Conservation (phyloP, 2,329 filamentous ascomycete genomes). For the Ophiostoma quercus region DNA sequence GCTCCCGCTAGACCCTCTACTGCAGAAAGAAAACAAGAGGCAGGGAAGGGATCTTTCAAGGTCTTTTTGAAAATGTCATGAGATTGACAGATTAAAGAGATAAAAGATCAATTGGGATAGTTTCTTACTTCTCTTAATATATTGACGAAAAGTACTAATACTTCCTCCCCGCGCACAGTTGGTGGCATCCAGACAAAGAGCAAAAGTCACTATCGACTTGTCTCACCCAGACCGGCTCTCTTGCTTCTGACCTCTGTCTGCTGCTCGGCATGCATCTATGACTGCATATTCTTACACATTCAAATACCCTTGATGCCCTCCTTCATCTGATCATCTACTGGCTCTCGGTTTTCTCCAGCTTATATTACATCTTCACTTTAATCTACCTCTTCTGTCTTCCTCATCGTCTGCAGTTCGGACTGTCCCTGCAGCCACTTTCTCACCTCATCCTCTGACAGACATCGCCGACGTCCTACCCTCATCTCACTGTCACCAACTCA, state of each 20-base stretch:
- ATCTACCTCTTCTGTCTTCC: neutral
- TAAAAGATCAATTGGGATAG: neutral
- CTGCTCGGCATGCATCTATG: neutral
- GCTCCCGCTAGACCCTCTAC: neutral
- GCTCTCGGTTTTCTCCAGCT: conserved; percentile 6
- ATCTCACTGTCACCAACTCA: neutral
- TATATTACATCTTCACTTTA: neutral
- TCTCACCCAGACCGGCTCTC: neutral
- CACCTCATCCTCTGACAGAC: neutral
- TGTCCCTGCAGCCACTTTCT: conserved; percentile 8
- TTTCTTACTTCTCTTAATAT: neutral
- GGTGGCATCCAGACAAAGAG: neutral
- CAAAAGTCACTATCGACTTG: neutral
- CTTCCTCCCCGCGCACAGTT: neutral
- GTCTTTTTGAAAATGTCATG: neutral
- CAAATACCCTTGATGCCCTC: neutral
- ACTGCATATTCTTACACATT: neutral
- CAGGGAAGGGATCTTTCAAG: neutral
- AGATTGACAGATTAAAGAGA: neutral
- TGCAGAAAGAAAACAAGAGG: conserved; percentile 5
- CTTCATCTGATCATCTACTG: neutral
- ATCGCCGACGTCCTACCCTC: neutral
- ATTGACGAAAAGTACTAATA: neutral
- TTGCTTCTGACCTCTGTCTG: neutral
- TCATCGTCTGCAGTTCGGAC: neutral